Percentiles rank a stretch among this genome's conserved stretches.
These are phyloP conservation scores for Tetrahymena malaccensis DNA, from an alignment of 73 alveolate species.

Conservation along the genomic window DNA sequence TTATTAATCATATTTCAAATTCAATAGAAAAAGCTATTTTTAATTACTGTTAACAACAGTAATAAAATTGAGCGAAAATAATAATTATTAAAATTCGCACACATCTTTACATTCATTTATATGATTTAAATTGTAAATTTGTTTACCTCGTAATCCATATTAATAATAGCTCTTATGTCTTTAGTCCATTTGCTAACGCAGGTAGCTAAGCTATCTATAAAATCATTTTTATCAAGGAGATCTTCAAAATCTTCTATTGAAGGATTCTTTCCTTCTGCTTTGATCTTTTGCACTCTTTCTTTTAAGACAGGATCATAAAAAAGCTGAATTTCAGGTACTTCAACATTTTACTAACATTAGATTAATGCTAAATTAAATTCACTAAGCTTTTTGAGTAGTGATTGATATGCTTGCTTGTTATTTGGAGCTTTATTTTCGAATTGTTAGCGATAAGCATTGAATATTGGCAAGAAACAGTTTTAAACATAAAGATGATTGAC, in stretches of 20 bases:
- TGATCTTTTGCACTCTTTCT: conserved; percentile 15
- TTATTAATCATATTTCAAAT: background rate
- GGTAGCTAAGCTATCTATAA: conserved; percentile 38
- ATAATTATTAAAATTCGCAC: background rate
- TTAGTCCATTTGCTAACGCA: conserved; percentile 74
- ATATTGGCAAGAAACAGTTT: conserved; percentile 64
- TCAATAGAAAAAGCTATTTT: background rate
- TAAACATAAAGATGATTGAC: conserved; percentile 59
- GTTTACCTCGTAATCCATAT: conserved; percentile 8
- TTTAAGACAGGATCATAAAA: conserved; percentile 42
- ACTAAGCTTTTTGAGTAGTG: conserved; percentile 52
- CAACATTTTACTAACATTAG: conserved; percentile 60
- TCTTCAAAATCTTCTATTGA: conserved; percentile 56
- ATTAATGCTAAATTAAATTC: conserved; percentile 60
- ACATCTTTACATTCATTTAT: background rate
- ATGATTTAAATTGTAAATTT: background rate
- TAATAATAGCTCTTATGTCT: conserved; percentile 56
- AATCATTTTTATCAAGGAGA: conserved; percentile 35
- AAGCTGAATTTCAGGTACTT: conserved; percentile 63
- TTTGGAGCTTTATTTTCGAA: conserved; percentile 38
- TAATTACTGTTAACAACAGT: background rate
- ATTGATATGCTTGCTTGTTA: conserved; percentile 39
- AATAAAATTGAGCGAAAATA: background rate
- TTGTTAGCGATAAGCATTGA: conserved; percentile 46
- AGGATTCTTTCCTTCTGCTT: conserved; percentile 15